Conservation (phyloP, 495 filamentous ascomycete species). For the Polyplosphaeria fusca region DNA sequence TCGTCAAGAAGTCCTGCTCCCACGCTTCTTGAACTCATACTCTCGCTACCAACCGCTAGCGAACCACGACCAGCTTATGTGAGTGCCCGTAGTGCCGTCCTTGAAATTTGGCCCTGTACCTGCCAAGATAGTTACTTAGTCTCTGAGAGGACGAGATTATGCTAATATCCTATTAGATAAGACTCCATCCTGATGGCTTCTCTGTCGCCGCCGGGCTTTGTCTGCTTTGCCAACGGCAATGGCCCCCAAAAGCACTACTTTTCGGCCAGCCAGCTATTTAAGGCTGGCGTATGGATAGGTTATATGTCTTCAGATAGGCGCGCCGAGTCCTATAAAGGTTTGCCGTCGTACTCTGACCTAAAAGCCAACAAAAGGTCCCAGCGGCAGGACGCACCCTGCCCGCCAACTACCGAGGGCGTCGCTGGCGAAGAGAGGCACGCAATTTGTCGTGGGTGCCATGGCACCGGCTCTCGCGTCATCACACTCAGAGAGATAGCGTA, state of each 20-base stretch:
- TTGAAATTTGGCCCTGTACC: too few relatives aligned
- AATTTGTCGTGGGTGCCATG: constrained; percentile 2
- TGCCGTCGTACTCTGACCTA: not conserved
- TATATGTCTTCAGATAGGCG: not conserved
- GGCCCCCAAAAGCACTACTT: not conserved
- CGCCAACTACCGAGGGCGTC: not conserved
- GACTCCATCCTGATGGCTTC: too few relatives aligned
- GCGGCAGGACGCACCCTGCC: not conserved
- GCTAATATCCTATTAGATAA: too few relatives aligned
- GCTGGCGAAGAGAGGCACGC: not conserved
- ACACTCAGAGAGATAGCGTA: not conserved
- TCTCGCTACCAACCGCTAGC: too few relatives aligned
- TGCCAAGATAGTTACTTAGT: too few relatives aligned
- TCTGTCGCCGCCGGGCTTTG: too few relatives aligned
- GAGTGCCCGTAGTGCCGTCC: too few relatives aligned
- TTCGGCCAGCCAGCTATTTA: not conserved
- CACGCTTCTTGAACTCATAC: too few relatives aligned
- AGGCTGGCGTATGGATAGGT: constrained; percentile 7
- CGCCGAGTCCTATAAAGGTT: not conserved
- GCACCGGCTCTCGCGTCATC: not conserved
- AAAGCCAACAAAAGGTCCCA: not conserved
- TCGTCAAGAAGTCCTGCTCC: too few relatives aligned
- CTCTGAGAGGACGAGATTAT: too few relatives aligned
- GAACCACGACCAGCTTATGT: too few relatives aligned
- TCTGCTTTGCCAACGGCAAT: not conserved